Evolutionary conservation across 495 filamentous ascomycete genomes (phyloP).

Genomic region (Tirmania nivea): DNA sequence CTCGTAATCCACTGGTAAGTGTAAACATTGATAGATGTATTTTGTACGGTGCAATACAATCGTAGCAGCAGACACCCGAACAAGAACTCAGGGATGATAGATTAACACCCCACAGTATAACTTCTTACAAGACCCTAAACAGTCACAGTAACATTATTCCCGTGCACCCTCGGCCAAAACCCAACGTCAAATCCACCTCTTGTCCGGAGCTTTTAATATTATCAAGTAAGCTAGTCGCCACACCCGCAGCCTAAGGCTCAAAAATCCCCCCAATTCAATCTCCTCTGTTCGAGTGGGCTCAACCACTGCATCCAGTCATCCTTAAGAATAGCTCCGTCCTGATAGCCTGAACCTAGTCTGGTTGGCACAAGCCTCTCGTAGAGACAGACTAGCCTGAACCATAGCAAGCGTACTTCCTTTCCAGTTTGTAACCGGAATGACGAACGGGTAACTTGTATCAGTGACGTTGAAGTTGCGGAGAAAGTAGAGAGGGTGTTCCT

Average conservation of each 20-base stretch:
- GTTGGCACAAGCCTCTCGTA: too few species aligned
- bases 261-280: conserved; percentile 20
- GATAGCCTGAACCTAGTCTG: conserved; percentile 33
- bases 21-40: too few species aligned
- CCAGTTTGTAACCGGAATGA: neutral
- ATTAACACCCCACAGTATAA: too few species aligned
- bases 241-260: conserved; percentile 1
- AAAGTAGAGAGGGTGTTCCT: conserved; percentile 31
- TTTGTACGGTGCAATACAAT: too few species aligned
- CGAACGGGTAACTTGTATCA: conserved; percentile 16
- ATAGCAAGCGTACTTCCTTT: conserved; percentile 23
- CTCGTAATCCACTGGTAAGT: too few species aligned
- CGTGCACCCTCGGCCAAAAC: neutral
- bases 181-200: conserved; percentile 7
- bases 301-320: conserved; percentile 38
- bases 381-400: conserved; percentile 34
- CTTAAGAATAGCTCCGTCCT: conserved; percentile 27
- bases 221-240: conserved; percentile 7
- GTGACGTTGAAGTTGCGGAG: conserved; percentile 27
- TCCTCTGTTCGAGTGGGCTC: conserved; percentile 31
- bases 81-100: too few species aligned
- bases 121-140: too few species aligned
- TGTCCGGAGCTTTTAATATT: conserved; percentile 6
- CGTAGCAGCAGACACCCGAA: too few species aligned
- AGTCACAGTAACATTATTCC: neutral